Evolutionary conservation across 1,284 basidiomycete species (phyloP), one percentile per base, ranked within the genome.

Genomic region (Takashimella tepidaria): DNA sequence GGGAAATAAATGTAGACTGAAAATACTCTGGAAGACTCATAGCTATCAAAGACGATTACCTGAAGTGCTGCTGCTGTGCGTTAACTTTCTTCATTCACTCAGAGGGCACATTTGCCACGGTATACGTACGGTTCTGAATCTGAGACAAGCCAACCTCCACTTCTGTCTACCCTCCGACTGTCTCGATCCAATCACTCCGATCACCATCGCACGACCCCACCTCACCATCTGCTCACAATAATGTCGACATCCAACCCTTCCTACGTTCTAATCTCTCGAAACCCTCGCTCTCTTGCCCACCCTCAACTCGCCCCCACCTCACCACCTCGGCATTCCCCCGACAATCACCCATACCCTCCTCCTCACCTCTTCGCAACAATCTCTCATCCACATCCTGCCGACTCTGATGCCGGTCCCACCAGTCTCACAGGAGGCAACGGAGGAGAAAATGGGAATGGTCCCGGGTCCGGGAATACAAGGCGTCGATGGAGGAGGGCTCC

Each of bases 181-280:
- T 8, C 31, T 8, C 31, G 10, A 37, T 27, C 26, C 23, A 20
- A n/a, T 26, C 21, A 19, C 42, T 24, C 19, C 25, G 11, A 12
- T 13, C 41, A 48, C 23, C n/a, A 6, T 40, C 21, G 21, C 31
- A 16, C 25, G 20, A 26, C 37, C 54, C n/a, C 41, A 25, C 41
- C 43, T 31, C 10, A 10, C 27, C 25, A 22, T 23, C 13, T 12
- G 5, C 52, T 41, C 27, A 27, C 40, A 47, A 45, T 50, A 21
- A 64, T 66, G 56, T 55, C 62, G 11, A 56, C 57, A 1, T 64
- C 65, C 12, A 74, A 73, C 54, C 72, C 72, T 5, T 73, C 72
- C 0, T 71, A 74, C 44, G 60, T 73, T 3, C 68, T 74, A 26
- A 68, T 74, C 50, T 68, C 63, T 5, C 63, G 72, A 19, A 73